These are phyloP conservation scores for Sugiyamaella pinicola DNA, from an alignment of 1,139 yeast species.

Conservation along the genomic window DNA sequence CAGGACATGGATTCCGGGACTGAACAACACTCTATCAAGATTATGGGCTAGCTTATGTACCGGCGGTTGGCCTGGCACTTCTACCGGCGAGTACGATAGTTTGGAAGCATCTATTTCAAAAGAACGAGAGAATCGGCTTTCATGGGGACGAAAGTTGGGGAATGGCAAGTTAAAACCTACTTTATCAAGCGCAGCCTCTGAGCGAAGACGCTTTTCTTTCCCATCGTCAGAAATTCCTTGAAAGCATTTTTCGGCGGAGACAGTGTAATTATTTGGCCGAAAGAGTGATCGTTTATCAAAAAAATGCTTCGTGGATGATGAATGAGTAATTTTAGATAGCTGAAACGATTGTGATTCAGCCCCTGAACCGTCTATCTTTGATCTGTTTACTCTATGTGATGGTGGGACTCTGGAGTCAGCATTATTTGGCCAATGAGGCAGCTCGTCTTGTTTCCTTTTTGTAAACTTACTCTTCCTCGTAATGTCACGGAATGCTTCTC, in stretches of 20 bases:
- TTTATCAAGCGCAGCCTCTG: no score
- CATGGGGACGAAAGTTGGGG: slow-evolving; percentile 9
- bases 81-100: slow-evolving; percentile 29
- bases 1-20: slow-evolving; percentile 81
- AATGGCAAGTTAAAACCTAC: slow-evolving; percentile 12
- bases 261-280: no score
- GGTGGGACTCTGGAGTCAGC: no score
- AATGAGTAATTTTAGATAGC: no score
- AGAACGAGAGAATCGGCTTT: slow-evolving; percentile 7
- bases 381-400: no score
- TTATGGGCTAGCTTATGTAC: slow-evolving; percentile 60
- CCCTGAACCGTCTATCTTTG: no score
- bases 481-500: slow-evolving; percentile 16
- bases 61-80: slow-evolving; percentile 34
- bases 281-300: no score
- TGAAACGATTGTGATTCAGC: no score
- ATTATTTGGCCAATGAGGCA: not conserved
- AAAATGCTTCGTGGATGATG: no score
- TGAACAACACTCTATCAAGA: slow-evolving; percentile 68
- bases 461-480: not conserved
- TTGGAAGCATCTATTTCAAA: slow-evolving; percentile 19
- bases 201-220: not conserved
- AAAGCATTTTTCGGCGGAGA: not conserved
- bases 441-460: not conserved
- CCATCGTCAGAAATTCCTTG: not conserved